Evolutionary conservation across 1,284 basidiomycete species (phyloP).

Genomic region (Cutaneotrichosporon dermatis): DNA sequence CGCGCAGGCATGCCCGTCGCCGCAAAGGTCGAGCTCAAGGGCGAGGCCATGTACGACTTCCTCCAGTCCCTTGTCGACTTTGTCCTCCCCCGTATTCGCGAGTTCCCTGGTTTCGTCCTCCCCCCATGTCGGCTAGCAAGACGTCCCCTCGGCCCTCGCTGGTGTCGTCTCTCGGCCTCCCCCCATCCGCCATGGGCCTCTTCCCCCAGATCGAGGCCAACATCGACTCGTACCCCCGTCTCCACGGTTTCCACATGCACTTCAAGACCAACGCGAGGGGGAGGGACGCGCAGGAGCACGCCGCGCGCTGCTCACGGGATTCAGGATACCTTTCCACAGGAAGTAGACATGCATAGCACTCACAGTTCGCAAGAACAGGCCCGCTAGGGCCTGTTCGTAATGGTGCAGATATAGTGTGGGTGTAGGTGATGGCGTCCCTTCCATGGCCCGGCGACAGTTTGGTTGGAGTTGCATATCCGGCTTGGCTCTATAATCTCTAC

Average conservation of each 20-base stretch:
- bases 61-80: slow-evolving; percentile 84
- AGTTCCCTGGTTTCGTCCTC: slow-evolving; percentile 81
- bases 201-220: slow-evolving; percentile 96
- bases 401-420: too few relatives aligned
- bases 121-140: slow-evolving; percentile 54
- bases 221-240: slow-evolving; percentile 74
- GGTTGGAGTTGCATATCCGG: too few relatives aligned
- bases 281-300: slow-evolving; percentile 76
- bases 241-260: slow-evolving; percentile 85
- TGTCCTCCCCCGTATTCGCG: slow-evolving; percentile 85
- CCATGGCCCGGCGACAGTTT: too few relatives aligned
- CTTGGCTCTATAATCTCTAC: too few relatives aligned
- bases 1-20: slow-evolving; percentile 77
- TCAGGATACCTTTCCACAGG: slow-evolving; percentile 74
- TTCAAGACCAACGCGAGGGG: slow-evolving; percentile 82
- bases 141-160: slow-evolving; percentile 67
- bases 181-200: slow-evolving; percentile 75
- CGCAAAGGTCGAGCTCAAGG: slow-evolving; percentile 83
- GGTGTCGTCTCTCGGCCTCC: slow-evolving; percentile 89
- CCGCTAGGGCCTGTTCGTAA: too few relatives aligned
- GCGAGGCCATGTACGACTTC: slow-evolving; percentile 91
- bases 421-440: too few relatives aligned
- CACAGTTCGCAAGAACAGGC: too few relatives aligned
- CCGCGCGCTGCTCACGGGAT: slow-evolving; percentile 80
- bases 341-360: slow-evolving; percentile 25